Evolutionary conservation across 345 rosid genomes (phyloP).

Genomic region (Aurinia saxatilis): DNA sequence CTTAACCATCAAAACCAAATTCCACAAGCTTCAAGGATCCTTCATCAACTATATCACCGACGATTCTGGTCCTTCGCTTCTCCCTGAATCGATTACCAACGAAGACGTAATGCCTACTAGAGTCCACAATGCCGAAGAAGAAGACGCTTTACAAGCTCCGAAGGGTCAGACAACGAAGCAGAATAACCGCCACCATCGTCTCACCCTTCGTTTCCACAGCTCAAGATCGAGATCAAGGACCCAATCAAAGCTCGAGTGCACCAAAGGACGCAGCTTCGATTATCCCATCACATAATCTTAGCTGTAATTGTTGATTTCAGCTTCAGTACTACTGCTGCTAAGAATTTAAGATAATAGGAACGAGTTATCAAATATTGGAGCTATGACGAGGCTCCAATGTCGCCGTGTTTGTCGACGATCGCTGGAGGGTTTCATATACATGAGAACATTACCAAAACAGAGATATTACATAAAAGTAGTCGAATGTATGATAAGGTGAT

Average conservation of each 20-base stretch:
- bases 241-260: conserved; percentile 81
- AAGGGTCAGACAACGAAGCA: conserved; percentile 64
- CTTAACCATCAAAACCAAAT: conserved; percentile 54
- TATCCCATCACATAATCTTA: conserved; percentile 54
- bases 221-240: conserved; percentile 50
- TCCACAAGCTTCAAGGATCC: conserved; percentile 65
- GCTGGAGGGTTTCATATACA: no score
- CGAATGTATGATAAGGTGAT: no score
- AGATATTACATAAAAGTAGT: no score
- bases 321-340: conserved; percentile 59
- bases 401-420: conserved; percentile 60
- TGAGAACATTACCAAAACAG: no score
- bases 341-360: conserved; percentile 55
- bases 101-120: conserved; percentile 76
- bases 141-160: conserved; percentile 52
- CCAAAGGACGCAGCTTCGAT: conserved; percentile 94
- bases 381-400: conserved; percentile 53
- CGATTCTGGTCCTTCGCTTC: conserved; percentile 67
- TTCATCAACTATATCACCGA: conserved; percentile 66
- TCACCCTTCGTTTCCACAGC: conserved; percentile 64
- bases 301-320: conserved; percentile 59
- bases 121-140: conserved; percentile 55
- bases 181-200: conserved; percentile 26
- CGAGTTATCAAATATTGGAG: conserved; percentile 51
- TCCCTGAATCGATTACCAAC: conserved; percentile 52